phyloP scores from a whole-genome alignment of 2,329 filamentous ascomycete species.

The Aphanocladium album region DNA sequence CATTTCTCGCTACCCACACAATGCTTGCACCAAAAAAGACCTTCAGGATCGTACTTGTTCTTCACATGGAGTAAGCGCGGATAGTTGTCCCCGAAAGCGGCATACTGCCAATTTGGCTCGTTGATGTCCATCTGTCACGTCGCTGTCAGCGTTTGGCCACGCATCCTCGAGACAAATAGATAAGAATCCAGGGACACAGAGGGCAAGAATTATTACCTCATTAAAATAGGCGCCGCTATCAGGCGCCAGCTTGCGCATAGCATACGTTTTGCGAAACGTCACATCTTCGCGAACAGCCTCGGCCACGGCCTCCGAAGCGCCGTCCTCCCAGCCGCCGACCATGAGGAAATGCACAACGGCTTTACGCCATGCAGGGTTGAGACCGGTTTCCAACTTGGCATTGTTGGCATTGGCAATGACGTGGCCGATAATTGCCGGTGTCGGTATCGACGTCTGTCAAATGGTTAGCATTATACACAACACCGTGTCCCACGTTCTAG shows the following conservation, averaged over 20 bases:
- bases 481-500: background rate
- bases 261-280: constrained; percentile 20
- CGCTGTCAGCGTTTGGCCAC: background rate
- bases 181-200: background rate
- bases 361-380: constrained; percentile 21
- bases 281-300: constrained; percentile 18
- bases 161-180: background rate
- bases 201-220: constrained; percentile 23
- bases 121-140: background rate
- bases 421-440: constrained; percentile 17
- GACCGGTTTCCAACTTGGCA: constrained; percentile 11
- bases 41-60: background rate
- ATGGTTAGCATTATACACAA: constrained; percentile 5
- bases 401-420: constrained; percentile 21
- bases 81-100: background rate
- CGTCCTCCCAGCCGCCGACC: constrained; percentile 14
- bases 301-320: constrained; percentile 10
- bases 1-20: background rate
- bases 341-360: constrained; percentile 14
- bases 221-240: constrained; percentile 35
- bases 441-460: background rate
- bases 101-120: background rate
- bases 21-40: background rate
- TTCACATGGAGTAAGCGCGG: background rate
- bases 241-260: constrained; percentile 28